These are phyloP conservation scores for Emergomyces pasteurianus DNA, from an alignment of 2,329 filamentous ascomycete genomes.

Conservation along the genomic window DNA sequence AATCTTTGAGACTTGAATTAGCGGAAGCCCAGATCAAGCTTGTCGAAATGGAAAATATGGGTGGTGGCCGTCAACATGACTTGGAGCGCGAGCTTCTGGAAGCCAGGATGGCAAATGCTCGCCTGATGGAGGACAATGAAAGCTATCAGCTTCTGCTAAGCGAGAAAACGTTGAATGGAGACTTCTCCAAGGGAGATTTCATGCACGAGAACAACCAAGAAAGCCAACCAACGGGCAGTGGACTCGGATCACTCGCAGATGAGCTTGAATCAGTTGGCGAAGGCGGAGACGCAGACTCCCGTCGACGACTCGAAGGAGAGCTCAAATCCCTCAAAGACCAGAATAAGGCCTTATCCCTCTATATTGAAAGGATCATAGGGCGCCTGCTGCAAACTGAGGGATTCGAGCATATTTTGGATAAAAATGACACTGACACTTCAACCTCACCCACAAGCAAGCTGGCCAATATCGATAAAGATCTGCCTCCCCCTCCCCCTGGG, in stretches of 20 bases:
- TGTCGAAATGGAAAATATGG: slow-evolving; percentile 85
- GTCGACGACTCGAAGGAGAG: slow-evolving; percentile 64
- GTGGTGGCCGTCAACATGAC: slow-evolving; percentile 74
- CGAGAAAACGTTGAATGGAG: slow-evolving; percentile 89
- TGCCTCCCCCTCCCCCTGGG: slow-evolving; percentile 67
- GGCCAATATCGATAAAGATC: slow-evolving; percentile 57
- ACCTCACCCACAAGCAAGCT: slow-evolving; percentile 15
- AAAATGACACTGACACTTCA: slow-evolving; percentile 46
- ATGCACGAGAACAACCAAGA: slow-evolving; percentile 42
- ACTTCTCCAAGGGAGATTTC: slow-evolving; percentile 75
- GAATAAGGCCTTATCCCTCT: slow-evolving; percentile 93
- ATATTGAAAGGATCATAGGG: slow-evolving; percentile 99
- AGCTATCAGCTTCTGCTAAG: slow-evolving; percentile 91
- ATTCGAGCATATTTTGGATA: slow-evolving; percentile 85
- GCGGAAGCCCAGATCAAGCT: slow-evolving; percentile 93
- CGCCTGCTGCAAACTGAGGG: slow-evolving; percentile 87
- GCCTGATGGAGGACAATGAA: slow-evolving; percentile 96
- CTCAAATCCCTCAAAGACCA: slow-evolving; percentile 73
- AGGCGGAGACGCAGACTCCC: slow-evolving; percentile 46
- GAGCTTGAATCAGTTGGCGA: slow-evolving; percentile 61
- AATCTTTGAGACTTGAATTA: slow-evolving; percentile 79
- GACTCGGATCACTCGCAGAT: slow-evolving; percentile 59
- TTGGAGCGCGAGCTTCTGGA: slow-evolving; percentile 86
- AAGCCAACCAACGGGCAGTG: slow-evolving; percentile 32
- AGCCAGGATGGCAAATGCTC: slow-evolving; percentile 86